A percentile compares a stretch with the other conserved stretches of the same genome.
Evolutionary conservation across 768 basidiomycete genomes (phyloP).

Genomic region (Lactarius pseudohatsudake): DNA sequence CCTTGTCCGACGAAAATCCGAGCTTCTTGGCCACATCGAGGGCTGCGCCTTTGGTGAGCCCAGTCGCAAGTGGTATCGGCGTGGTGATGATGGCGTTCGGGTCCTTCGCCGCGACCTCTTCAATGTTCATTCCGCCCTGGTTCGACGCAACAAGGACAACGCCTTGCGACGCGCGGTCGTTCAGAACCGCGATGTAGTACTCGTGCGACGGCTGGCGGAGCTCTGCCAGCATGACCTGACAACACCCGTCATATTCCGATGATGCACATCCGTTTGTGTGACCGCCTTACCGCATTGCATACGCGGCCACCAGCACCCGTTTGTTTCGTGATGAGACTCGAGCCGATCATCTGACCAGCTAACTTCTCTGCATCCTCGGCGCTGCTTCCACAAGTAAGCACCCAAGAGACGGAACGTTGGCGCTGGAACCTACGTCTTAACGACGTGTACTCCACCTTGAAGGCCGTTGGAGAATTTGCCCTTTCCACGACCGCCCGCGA

Average conservation of each 20-base stretch:
- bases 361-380: constrained; percentile 77
- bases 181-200: constrained; percentile 96
- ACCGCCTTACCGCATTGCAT: constrained; percentile 77
- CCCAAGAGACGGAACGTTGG: constrained; percentile 2
- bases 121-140: constrained; percentile 99
- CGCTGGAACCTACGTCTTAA: constrained; percentile 62
- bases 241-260: constrained; percentile 4
- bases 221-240: constrained; percentile 96
- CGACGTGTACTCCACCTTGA: constrained; percentile 95
- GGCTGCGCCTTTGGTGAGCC: constrained; percentile 71
- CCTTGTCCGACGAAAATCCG: constrained; percentile 73
- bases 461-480: constrained; percentile 95
- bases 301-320: constrained; percentile 89
- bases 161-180: constrained; percentile 86
- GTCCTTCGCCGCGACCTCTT: constrained; percentile 96
- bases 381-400: constrained; percentile 51
- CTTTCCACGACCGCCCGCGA: constrained; percentile 98
- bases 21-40: constrained; percentile 82
- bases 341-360: constrained; percentile 91
- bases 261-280: too few relatives aligned
- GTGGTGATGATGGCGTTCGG: constrained; percentile 94
- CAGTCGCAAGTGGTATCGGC: constrained; percentile 81
- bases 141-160: constrained; percentile 91
- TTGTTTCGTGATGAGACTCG: constrained; percentile 97
- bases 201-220: constrained; percentile 91